Base-by-base conservation (phyloP, 1,284 basidiomycete species). In the Retiboletus fuscus region DNA sequence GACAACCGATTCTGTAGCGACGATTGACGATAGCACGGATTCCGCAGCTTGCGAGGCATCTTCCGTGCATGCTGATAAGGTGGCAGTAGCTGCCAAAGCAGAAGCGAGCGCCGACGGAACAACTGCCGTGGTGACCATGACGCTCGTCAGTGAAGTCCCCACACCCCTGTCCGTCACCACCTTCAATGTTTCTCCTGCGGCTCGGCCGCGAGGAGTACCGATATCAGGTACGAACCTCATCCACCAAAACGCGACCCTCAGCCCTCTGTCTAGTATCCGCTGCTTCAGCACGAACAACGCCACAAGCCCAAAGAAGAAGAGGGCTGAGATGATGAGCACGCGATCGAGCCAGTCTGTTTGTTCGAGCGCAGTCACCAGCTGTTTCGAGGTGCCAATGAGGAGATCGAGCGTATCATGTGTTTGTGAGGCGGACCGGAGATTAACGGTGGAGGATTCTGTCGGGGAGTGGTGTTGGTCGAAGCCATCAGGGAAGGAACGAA, bases 311-410 rank as follows among this genome's bases (percentile, higher is more conserved):
- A 98, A 98, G 82, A 98, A 94, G 24, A 86, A 78, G 44, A 98
- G 89, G 0, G 90, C 94, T 10, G 90, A 87, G 68, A 95, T 83
- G 74, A 98, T 92, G 73, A 97, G 85, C 47, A 96, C 82, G 12
- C 96, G 92, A 84, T 98, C 96, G n/a, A 96, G 85, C 90, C 94
- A 93, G 85, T 98, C 96, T 11, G 95, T 91, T 72, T 92, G 92
- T 82, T 97, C 93, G 60, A 98, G 91, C 0, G 92, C 91, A 24
- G 92, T 93, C 74, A 98, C 92, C 71, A 98, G 89, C 51, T 92
- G 88, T 77, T 93, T 92, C 1, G 95, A 96, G 39, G 93, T 91
- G 64, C 87, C 85, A 80, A 98, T 90, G 68, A 98, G 83, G 65
- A 87, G 87, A 49, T 88, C 89, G 74, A 98, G 92, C 20, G 87